These are phyloP conservation scores for Candida arabinofermentans DNA, from an alignment of 805 yeast genomes.

Conservation along the genomic window DNA sequence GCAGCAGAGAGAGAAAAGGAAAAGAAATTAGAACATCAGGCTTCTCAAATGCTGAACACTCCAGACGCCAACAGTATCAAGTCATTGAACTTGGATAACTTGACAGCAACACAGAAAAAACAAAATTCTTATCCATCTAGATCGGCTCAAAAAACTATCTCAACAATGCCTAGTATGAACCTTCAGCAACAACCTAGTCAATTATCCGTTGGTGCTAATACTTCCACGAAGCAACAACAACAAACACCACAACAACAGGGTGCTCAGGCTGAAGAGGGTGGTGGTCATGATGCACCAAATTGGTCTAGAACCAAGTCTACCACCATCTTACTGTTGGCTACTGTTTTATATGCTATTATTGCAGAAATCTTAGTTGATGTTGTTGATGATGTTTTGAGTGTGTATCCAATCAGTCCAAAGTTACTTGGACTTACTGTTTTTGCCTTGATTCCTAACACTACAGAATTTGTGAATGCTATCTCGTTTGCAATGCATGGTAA, in stretches of 20 bases:
- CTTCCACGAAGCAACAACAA: conserved; percentile 11
- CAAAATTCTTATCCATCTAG: neutral
- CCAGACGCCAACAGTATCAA: conserved; percentile 24
- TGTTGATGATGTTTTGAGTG: conserved; percentile 79
- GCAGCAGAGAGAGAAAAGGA: conserved; percentile 34
- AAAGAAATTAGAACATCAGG: conserved; percentile 16
- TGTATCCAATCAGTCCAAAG: conserved; percentile 83
- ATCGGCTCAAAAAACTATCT: neutral
- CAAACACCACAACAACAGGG: conserved; percentile 6
- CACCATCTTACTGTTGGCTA: conserved; percentile 76
- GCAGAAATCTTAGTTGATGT: conserved; percentile 93
- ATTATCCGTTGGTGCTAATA: neutral
- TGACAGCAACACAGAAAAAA: conserved; percentile 9
- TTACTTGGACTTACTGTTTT: conserved; percentile 90
- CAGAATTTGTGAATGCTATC: conserved; percentile 94
- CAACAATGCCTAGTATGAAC: neutral
- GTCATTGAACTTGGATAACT: conserved; percentile 20
- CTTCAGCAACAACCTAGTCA: neutral
- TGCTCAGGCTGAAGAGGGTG: conserved; percentile 31
- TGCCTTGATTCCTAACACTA: conserved; percentile 94
- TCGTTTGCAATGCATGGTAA: conserved; percentile 96
- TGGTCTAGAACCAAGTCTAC: conserved; percentile 90
- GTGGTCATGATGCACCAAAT: conserved; percentile 95
- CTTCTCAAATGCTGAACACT: conserved; percentile 1
- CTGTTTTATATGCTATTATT: conserved; percentile 82